Evolutionary conservation across 2,329 filamentous ascomycete species (phyloP), one percentile per base, ranked within the genome.

Genomic region (Byssothecium circinans): DNA sequence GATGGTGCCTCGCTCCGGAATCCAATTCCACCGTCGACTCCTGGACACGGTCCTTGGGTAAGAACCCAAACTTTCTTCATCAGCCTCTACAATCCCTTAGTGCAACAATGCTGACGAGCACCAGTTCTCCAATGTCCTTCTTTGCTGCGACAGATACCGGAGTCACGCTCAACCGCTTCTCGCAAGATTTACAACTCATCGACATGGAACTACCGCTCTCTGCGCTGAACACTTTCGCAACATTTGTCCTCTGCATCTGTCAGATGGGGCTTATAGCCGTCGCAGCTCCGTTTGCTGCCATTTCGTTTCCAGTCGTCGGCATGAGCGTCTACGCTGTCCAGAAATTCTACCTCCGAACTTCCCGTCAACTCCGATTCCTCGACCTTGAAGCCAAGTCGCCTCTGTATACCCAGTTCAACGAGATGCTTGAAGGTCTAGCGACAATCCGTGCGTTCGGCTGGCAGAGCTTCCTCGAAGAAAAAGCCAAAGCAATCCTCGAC

Each of bases 381-480:
- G 80, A 83, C 55, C 68, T 82, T 0, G 79, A 82, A 57, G 67
- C 73, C 19, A 76, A 77, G 47, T 71, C 73, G 0, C 76, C 77
- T 1, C 66, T 81, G 0, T 80, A 77, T 54, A 75, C 77, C 0
- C 75, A 81, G 34, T 81, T 81, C 50, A 64, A 74, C 8, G 80
- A 82, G 45, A 77, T 76, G 0, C 55, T 80, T 0, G 64, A 69
- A 8, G 79, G 79, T 0, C 54, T 81, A 0, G 52, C 71, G 1
- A 81, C 78, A 0, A 75, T 83, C 29, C 75, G 79, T 8, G 74
- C 79, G 0, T 81, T 79, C 44, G 70, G 70, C 1, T 81, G 78
- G 78, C 67, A 71, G n/a, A 56, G 56, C 4, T 58, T 65, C 2
- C 68, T 75, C 25, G 62, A 68, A 0, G 53, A 71, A 11, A 72